These are phyloP conservation scores for Kalmanozyma brasiliensis DNA, from an alignment of 1,284 basidiomycete genomes.

Conservation along the genomic window DNA sequence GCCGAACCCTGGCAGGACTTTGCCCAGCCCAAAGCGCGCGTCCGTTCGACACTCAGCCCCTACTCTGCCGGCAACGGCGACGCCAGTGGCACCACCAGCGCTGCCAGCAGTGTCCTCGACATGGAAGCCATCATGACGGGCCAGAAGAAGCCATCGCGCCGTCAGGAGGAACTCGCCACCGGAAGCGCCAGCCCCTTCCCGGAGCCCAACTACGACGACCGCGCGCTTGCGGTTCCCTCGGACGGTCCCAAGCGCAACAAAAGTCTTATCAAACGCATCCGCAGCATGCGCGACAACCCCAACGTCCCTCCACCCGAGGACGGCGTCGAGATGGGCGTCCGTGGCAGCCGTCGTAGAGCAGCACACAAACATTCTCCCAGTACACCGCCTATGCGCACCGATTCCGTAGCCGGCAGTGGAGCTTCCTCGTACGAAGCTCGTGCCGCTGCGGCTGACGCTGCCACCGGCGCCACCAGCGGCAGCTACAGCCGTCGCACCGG, in stretches of 20 bases:
- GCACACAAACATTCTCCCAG: slow-evolving; percentile 52
- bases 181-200: slow-evolving; percentile 58
- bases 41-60: slow-evolving; percentile 42
- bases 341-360: slow-evolving; percentile 26
- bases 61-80: slow-evolving; percentile 33
- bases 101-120: slow-evolving; percentile 58
- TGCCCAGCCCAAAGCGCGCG: slow-evolving; percentile 49
- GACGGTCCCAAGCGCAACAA: slow-evolving; percentile 56
- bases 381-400: slow-evolving; percentile 38
- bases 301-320: slow-evolving; percentile 58
- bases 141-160: slow-evolving; percentile 37
- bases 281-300: slow-evolving; percentile 56
- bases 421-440: slow-evolving; percentile 21
- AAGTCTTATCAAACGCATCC: slow-evolving; percentile 59
- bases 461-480: slow-evolving; percentile 15
- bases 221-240: slow-evolving; percentile 1
- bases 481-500: slow-evolving; percentile 30
- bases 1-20: slow-evolving; percentile 67
- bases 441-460: slow-evolving; percentile 36
- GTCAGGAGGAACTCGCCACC: slow-evolving; percentile 22
- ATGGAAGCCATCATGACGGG: slow-evolving; percentile 65
- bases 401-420: slow-evolving; percentile 1
- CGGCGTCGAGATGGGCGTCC: slow-evolving; percentile 47
- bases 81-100: slow-evolving; percentile 47
- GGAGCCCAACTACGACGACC: slow-evolving; percentile 50